Base-by-base conservation (phyloP, 129 eudicot species). In the Glebionis coronaria region DNA sequence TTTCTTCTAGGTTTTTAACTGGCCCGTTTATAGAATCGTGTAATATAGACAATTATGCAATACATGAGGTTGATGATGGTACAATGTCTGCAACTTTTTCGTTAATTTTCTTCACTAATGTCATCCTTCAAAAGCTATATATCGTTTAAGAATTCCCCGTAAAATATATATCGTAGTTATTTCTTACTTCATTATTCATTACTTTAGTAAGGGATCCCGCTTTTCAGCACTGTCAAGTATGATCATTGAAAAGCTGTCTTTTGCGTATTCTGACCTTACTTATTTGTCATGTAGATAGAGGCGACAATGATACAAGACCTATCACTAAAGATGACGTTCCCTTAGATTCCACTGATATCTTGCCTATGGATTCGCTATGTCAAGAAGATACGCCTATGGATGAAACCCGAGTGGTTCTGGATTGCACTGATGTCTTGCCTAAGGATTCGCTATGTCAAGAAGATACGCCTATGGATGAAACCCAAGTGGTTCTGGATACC, bases 401-500 rank as follows among this genome's bases (percentile, higher is more conserved):
- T 68, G 80, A 53, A 76, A 68, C 35, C 44, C 71, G 68, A 67
- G 70, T 56, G 15, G 38, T 21, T 65, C 11, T 18, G 52, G 72
- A 74, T 69, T n/a, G n/a, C 38, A 21, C 13, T 21, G 38, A 56
- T 56, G 28, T 38, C 63, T 57, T 46, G 44, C n/a, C 50, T 38
- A 69, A 75, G 23, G 69, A 75, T 31, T 63, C 44, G 12, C 19
- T 75, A 40, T 58, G 21, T 70, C 63, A 64, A 71, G 52, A 56
- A 56, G 71, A 77, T 45, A 14, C 52, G 8, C 28, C 52, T 44
- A 38, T 11, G 20, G 73, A 54, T 68, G 80, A 53, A 76, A 68
- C 35, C 44, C 71, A 65, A 67, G 70, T 56, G 15, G 38, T 21
- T 65, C 11, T 18, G 52, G 72, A 74, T 69, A 67, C 53, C 40